phyloP scores from a whole-genome alignment of 2,329 filamentous ascomycete species.

The Aspergillus pseudoglaucus region DNA sequence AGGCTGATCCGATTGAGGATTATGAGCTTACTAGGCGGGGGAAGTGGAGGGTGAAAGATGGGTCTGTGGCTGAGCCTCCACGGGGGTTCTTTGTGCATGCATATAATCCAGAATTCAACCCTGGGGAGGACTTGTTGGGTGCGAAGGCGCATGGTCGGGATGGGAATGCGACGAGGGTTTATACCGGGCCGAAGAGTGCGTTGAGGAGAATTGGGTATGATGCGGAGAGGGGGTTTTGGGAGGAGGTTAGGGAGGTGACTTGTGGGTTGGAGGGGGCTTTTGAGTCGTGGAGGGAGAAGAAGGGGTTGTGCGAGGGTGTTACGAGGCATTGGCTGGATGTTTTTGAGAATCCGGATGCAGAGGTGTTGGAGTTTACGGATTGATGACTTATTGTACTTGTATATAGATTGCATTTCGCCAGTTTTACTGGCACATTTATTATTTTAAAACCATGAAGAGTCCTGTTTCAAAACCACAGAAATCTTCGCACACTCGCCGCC shows the following conservation, averaged over 20 bases:
- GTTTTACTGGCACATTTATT: too few relatives aligned
- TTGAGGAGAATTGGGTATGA: constrained; percentile 24
- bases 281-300: constrained; percentile 15
- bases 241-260: constrained; percentile 16
- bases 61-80: constrained; percentile 12
- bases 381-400: neutral
- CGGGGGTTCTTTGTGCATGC: constrained; percentile 27
- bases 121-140: constrained; percentile 18
- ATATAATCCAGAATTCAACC: constrained; percentile 26
- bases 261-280: constrained; percentile 22
- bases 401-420: neutral
- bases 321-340: constrained; percentile 13
- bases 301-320: constrained; percentile 10
- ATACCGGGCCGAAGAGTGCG: constrained; percentile 18
- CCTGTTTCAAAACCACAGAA: neutral
- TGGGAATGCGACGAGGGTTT: constrained; percentile 15
- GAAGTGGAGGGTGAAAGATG: constrained; percentile 15
- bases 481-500: neutral
- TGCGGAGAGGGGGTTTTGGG: constrained; percentile 26
- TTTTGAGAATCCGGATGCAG: constrained; percentile 12
- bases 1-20: constrained; percentile 26
- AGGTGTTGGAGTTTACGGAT: constrained; percentile 7
- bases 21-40: constrained; percentile 16
- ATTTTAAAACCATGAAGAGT: too few relatives aligned
- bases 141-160: constrained; percentile 14